A percentile compares a stretch with the other conserved stretches of the same genome.
phyloP scores from a whole-genome alignment of 805 yeast genomes.

The Metschnikowia peoriensis region DNA sequence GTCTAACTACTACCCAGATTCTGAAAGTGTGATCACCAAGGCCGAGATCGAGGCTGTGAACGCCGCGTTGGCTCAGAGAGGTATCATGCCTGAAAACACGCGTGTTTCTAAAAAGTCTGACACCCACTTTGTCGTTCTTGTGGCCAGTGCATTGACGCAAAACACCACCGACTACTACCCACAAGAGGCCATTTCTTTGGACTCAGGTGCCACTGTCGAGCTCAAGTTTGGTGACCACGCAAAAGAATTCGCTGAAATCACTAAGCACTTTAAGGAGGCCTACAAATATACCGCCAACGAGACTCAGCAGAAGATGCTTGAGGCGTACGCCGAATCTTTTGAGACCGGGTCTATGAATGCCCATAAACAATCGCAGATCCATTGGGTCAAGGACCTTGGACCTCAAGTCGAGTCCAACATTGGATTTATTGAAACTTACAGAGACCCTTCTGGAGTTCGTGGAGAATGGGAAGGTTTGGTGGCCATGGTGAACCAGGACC shows the following conservation, averaged over 20 bases:
- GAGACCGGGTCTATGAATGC: conserved; percentile 80
- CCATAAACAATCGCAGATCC: conserved; percentile 78
- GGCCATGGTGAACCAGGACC: conserved; percentile 84
- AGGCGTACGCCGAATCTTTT: conserved; percentile 66
- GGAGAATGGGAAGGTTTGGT: conserved; percentile 95
- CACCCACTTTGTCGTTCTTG: conserved; percentile 52
- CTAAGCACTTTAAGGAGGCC: conserved; percentile 55
- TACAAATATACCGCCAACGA: conserved; percentile 66
- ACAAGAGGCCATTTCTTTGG: conserved; percentile 31
- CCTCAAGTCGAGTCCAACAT: conserved; percentile 72
- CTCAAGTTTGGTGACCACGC: conserved; percentile 79
- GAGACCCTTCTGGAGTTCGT: conserved; percentile 88
- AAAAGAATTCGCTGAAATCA: conserved; percentile 60
- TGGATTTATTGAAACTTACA: conserved; percentile 89
- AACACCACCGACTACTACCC: conserved; percentile 57
- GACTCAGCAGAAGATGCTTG: conserved; percentile 65
- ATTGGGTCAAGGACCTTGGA: conserved; percentile 85
- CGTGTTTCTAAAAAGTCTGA: conserved; percentile 59
- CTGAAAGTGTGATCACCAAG: conserved; percentile 40
- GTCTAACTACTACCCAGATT: conserved; percentile 66
- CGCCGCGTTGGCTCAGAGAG: conserved; percentile 57
- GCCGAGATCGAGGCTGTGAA: conserved; percentile 67
- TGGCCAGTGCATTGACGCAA: conserved; percentile 60
- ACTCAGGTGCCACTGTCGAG: conserved; percentile 38
- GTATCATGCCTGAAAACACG: conserved; percentile 77